phyloP scores from a whole-genome alignment of 2,329 filamentous ascomycete genomes.

The Penicillium janthinellum region DNA sequence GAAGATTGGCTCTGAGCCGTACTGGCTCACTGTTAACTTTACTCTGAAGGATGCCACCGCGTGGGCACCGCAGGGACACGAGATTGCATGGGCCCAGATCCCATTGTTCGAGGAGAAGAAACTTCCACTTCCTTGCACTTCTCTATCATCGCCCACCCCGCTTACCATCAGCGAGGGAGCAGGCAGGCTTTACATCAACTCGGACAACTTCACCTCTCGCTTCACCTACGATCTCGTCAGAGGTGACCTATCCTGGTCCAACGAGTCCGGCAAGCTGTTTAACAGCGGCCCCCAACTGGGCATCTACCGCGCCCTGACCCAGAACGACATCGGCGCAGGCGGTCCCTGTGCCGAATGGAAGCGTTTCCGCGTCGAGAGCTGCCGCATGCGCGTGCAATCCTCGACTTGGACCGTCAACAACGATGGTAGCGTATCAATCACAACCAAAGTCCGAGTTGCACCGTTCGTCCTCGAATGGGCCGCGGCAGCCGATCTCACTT shows the following conservation, averaged over 20 bases:
- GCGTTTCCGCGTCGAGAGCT: conserved; percentile 41
- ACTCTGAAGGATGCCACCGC: conserved; percentile 45
- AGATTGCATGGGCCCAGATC: conserved; percentile 57
- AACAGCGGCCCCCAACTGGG: conserved; percentile 31
- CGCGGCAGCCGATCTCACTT: conserved; percentile 52
- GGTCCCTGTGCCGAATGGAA: conserved; percentile 58
- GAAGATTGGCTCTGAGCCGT: not conserved
- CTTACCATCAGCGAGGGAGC: conserved; percentile 1
- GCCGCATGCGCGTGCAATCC: conserved; percentile 42
- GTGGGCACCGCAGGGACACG: conserved; percentile 58
- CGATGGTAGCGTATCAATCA: conserved; percentile 37
- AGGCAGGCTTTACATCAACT: conserved; percentile 14
- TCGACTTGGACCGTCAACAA: conserved; percentile 28
- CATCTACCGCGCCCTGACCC: conserved; percentile 66
- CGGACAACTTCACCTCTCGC: conserved; percentile 7
- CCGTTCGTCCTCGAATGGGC: conserved; percentile 66
- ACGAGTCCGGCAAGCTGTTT: conserved; percentile 39
- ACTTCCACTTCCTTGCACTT: not conserved
- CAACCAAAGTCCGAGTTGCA: conserved; percentile 53
- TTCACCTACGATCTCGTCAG: conserved; percentile 49
- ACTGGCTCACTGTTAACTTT: conserved; percentile 52
- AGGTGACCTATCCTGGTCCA: conserved; percentile 44
- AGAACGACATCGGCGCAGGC: conserved; percentile 62
- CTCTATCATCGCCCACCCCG: not conserved
- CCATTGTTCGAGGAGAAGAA: conserved; percentile 8